Base-by-base conservation (phyloP, 176 grass and related monocot genomes). In the Musa beccarii region DNA sequence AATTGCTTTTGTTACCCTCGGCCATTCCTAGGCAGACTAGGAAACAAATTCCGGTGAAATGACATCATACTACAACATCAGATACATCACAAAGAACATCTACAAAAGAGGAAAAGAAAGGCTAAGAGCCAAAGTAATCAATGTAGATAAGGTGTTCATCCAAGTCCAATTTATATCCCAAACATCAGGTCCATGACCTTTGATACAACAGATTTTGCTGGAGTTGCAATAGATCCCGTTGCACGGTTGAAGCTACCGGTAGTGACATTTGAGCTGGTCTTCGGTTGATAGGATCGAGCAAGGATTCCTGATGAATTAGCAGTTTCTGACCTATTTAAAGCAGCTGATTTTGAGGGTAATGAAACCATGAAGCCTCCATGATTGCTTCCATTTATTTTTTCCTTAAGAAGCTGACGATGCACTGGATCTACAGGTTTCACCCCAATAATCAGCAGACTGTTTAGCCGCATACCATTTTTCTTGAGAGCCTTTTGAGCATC, bases 151-250 rank as follows among this genome's bases (percentile, higher is more conserved):
- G 20, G 1, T 62, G 57, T n/a, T 62, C 7, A 7, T 8, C 6
- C 13, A 6, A 9, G 57, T 62, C 57, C 57, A 75, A 86, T 63
- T 86, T 75, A 96, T 59, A 96, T 90, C 59, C 93, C 93, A 81
- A 96, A 96, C 81, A 96, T 81, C 68, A 96, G 53, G 75, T 96
- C 93, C 83, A 88, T 81, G 19, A 92, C 89, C 75, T 88, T 96
- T 1, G 89, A 81, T 54, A 92, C 54, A 86, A 92, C 51, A 17
- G 93, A 96, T 61, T 92, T 96, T 22, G 79, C 79, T 70, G 93
- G 93, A 1, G 69, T 80, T 2, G 93, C 93, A 50, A 92, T 76
- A 0, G 75, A 90, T 79, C 83, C 79, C 16, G 77, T 77, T 76
- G 85, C 53, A 51, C 54, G 85, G 15, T 81, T 80, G 3, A 65